Evolutionary conservation across 345 rosid genomes (phyloP).

Genomic region (Cardamine occulta): DNA sequence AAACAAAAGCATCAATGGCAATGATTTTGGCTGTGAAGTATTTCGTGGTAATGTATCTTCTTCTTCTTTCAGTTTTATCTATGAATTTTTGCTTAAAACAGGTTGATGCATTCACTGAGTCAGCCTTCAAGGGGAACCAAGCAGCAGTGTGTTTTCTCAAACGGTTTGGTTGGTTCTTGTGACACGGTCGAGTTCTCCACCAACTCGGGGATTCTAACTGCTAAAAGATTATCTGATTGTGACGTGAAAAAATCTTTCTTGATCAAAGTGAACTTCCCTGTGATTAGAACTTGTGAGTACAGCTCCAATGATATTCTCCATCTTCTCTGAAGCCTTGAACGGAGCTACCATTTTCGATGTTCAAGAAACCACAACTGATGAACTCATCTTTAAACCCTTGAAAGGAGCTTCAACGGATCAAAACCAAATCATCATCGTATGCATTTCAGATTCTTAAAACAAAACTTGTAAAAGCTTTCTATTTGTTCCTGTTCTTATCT

Average conservation of each 20-base stretch:
- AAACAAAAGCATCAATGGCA: too few relatives aligned
- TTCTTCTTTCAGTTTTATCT: not conserved
- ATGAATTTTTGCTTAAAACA: not conserved
- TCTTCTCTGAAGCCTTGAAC: conserved; percentile 54
- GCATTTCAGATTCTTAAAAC: not conserved
- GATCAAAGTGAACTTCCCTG: conserved; percentile 62
- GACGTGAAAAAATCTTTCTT: conserved; percentile 30
- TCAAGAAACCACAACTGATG: conserved; percentile 44
- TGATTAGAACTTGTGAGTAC: conserved; percentile 45
- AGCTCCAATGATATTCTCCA: conserved; percentile 40
- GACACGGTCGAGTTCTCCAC: conserved; percentile 59
- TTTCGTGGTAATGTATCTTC: not conserved
- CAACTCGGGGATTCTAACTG: conserved; percentile 45
- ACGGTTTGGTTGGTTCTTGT: conserved; percentile 51
- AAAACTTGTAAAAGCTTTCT: not conserved
- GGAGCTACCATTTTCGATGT: conserved; percentile 56
- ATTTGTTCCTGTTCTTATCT: not conserved
- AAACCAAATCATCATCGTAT: conserved; percentile 25
- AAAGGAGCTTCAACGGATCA: conserved; percentile 18
- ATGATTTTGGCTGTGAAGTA: not conserved
- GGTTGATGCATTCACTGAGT: conserved; percentile 72
- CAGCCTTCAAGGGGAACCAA: conserved; percentile 69
- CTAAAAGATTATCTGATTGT: conserved; percentile 1
- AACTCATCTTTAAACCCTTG: conserved; percentile 27
- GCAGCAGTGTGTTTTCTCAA: conserved; percentile 76